Conservation (phyloP, 1,284 basidiomycete species). For the Cystobasidium pallidum region DNA sequence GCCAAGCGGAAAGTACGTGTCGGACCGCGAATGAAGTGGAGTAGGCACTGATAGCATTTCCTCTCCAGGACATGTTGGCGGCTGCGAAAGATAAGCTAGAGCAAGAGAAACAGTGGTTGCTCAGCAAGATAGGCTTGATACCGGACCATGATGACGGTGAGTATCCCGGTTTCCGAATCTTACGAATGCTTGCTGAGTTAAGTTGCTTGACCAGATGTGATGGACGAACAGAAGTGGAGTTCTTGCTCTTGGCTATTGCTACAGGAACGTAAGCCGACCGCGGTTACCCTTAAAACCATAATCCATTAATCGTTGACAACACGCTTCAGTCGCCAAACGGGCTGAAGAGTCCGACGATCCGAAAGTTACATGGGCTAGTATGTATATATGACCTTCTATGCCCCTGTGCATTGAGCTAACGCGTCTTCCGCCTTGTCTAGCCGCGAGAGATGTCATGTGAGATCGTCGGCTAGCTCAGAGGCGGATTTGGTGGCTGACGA, state of each 20-base stretch:
- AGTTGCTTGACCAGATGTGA: constrained; percentile 43
- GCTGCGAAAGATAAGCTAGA: constrained; percentile 49
- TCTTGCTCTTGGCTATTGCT: constrained; percentile 52
- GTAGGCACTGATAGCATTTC: neutral
- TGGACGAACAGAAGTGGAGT: constrained; percentile 53
- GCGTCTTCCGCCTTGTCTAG: constrained; percentile 45
- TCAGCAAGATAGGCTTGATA: constrained; percentile 48
- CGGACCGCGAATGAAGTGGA: neutral
- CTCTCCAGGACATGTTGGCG: constrained; percentile 45
- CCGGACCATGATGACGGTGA: constrained; percentile 51
- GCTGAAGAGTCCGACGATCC: constrained; percentile 45
- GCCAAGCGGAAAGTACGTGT: constrained; percentile 39
- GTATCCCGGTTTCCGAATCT: neutral
- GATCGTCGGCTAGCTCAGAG: neutral
- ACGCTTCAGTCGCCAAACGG: constrained; percentile 45
- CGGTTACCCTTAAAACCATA: neutral
- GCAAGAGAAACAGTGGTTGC: constrained; percentile 51
- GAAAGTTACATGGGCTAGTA: constrained; percentile 45
- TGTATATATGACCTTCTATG: too few relatives aligned
- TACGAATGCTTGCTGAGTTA: too few relatives aligned
- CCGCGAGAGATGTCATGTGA: neutral
- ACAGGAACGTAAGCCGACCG: constrained; percentile 44
- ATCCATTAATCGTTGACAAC: neutral
- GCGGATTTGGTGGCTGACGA: neutral
- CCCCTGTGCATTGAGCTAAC: too few relatives aligned